phyloP scores from a whole-genome alignment of 1,284 basidiomycete genomes.

The Vanrija sp. region DNA sequence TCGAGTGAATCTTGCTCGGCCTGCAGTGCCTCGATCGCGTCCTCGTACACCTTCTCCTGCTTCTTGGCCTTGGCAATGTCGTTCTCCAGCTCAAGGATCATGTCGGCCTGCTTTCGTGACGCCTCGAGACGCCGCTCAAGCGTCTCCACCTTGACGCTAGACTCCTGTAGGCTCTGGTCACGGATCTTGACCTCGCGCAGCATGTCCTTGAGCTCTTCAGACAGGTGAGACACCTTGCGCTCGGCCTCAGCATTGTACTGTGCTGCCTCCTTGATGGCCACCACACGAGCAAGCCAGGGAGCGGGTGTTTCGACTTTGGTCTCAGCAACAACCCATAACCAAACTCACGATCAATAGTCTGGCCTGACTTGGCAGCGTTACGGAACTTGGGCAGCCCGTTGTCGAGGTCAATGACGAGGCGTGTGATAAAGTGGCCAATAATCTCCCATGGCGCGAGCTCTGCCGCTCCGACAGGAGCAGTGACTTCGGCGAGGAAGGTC shows the following conservation, averaged over 20 bases:
- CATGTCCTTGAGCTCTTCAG: slow-evolving; percentile 83
- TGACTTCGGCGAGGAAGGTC: slow-evolving; percentile 65
- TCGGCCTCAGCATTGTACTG: slow-evolving; percentile 90
- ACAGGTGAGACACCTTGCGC: slow-evolving; percentile 73
- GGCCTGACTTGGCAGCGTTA: slow-evolving; percentile 61
- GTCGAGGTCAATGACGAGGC: slow-evolving; percentile 66
- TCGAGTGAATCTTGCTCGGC: slow-evolving; percentile 80
- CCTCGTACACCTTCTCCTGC: slow-evolving; percentile 83
- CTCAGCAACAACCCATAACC: background rate
- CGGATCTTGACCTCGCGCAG: slow-evolving; percentile 74
- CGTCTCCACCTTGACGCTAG: slow-evolving; percentile 85
- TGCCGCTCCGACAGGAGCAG: slow-evolving; percentile 27
- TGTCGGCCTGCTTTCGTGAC: slow-evolving; percentile 76
- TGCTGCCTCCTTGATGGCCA: slow-evolving; percentile 76
- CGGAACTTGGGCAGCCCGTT: slow-evolving; percentile 67
- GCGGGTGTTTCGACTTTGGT: slow-evolving; percentile 54
- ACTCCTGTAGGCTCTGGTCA: slow-evolving; percentile 87
- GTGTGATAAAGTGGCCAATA: slow-evolving; percentile 63
- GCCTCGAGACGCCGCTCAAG: slow-evolving; percentile 89
- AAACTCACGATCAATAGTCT: slow-evolving; percentile 65
- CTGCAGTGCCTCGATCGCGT: slow-evolving; percentile 88
- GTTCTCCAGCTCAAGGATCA: slow-evolving; percentile 72
- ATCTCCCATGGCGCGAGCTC: slow-evolving; percentile 71
- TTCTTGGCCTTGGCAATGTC: slow-evolving; percentile 76
- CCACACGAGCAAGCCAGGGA: slow-evolving; percentile 84